Evolutionary conservation across 2,329 filamentous ascomycete species (phyloP), one percentile per base, ranked within the genome.

Genomic region (Metarhizium rileyi): DNA sequence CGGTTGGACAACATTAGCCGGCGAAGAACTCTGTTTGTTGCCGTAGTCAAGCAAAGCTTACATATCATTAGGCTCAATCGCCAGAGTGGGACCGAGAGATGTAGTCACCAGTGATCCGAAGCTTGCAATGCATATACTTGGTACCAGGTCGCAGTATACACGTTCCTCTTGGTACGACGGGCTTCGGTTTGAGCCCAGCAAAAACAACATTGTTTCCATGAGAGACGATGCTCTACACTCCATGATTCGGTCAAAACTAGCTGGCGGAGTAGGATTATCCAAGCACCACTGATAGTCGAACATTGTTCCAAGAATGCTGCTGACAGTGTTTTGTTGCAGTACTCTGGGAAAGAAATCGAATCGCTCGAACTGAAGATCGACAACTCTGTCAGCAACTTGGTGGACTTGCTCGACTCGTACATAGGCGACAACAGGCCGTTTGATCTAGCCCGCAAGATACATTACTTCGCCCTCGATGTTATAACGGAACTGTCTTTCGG

Each of bases 391-490:
- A 9, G 49, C 4, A 49, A 49, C 9, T 49, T 58, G 12, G 36
- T 56, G 4, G 3, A 25, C 3, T 48, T 58, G 3, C 23, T 58
- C 10, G 48, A 53, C 5, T 46, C 33, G 22, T 58, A 58, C 30
- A 48, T 53, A 10, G 26, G 50, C 4, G 28, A 22, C 7, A 47
- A 49, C 16, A 46, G 26, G 22, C 44, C 52, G 4, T 46, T 59
- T 7, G 56, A 59, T 47, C 46, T 59, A 27, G 54, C 50, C 75
- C 47, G 71, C 67, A 75, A 76, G 52, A 67, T 70, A 3, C 73
- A 77, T 40, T 79, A 69, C 62, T 73, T 80, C 49, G 77, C 76
- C 0, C 62, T 81, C 4, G 78, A 81, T 51, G 71, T 78, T 36
- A 77, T 82, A 53, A 75, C 70, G 30, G 69, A 71, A 41, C 58